A percentile compares a stretch with the other conserved stretches of the same genome.
These are phyloP conservation scores for Ulmus americana DNA, from an alignment of 331 rosid genomes.

Conservation along the genomic window DNA sequence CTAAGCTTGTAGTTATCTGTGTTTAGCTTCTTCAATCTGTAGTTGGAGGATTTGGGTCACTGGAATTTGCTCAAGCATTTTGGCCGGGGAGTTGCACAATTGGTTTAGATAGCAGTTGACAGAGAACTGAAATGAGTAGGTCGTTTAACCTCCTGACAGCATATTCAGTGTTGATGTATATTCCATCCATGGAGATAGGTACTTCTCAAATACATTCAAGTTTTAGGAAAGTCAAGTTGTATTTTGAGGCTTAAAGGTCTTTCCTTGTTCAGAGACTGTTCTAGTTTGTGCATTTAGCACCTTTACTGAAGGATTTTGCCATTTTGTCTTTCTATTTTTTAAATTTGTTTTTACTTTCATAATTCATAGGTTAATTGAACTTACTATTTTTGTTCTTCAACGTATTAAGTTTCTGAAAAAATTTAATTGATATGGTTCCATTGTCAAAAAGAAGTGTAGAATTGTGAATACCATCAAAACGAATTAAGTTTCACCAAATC, in stretches of 20 bases:
- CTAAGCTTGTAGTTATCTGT: background rate
- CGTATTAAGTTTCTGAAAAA: background rate
- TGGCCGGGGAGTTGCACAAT: constrained; percentile 37
- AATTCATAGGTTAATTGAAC: constrained; percentile 20
- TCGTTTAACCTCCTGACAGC: constrained; percentile 48
- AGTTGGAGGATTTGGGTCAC: constrained; percentile 37
- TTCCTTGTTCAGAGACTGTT: constrained; percentile 34
- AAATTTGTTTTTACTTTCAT: constrained; percentile 18
- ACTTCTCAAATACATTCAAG: constrained; percentile 51
- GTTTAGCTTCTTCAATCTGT: constrained; percentile 13
- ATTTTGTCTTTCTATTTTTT: constrained; percentile 28
- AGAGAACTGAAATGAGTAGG: constrained; percentile 49
- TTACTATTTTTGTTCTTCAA: constrained; percentile 4
- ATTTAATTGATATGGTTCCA: constrained; percentile 4
- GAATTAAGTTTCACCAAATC: background rate
- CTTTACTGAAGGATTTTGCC: constrained; percentile 31
- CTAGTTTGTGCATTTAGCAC: constrained; percentile 33
- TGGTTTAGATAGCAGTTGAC: constrained; percentile 42
- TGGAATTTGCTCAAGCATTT: constrained; percentile 28
- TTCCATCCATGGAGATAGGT: constrained; percentile 62
- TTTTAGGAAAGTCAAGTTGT: constrained; percentile 51
- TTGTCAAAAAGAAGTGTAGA: background rate
- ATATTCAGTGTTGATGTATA: constrained; percentile 46
- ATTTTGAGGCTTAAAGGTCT: constrained; percentile 44
- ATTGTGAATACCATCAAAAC: background rate